Base-by-base conservation (phyloP, 768 basidiomycete genomes). In the Boletus rubescentipes region DNA sequence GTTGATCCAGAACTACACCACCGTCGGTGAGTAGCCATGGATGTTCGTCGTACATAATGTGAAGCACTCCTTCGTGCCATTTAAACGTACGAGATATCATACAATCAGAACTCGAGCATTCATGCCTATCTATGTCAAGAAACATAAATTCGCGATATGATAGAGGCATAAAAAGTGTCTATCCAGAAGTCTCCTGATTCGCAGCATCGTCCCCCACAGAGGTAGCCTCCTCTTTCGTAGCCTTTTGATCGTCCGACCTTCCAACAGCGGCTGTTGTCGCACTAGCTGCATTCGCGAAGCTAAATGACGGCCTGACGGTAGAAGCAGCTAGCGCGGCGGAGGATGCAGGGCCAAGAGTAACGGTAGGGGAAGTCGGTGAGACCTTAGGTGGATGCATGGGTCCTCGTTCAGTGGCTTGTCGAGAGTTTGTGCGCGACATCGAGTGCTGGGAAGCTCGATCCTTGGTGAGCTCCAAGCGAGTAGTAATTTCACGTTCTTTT, bases 271-370 rank as follows among this genome's bases (percentile, higher is more conserved):
- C 49, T 26, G 52, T 53, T 55, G 63, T 73, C 18, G 61, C 61
- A 15, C 81, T 78, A 2, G 89, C 88, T 36, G 86, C 92, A 50
- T 78, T 86, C 0, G 92, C 91, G 61, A 95, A 95, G 65, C 91
- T 93, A 60, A 93, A 76, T 5, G 80, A 77, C 0, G 91, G 86
- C 49, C 89, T 79, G 14, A 92, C 82, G 44, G 84, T 77, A 9
- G 71, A 67, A 16, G 73, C 60, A 37, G 75, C 60, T 39, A 70
- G 69, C 20, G 67, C 48, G 5, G 75, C 58, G 5, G 37, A 68
- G 60, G 53, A 63, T 64, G 53, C 68, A 39, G 58, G 35, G 29
- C 40, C 21, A 32, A 59, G 23, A 21, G 42, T 16, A 34, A 44
- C 48, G 37, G 61, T 38, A n/a, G 59, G 42, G 58, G 37, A 69